A percentile compares a stretch with the other conserved stretches of the same genome.
Conservation (phyloP, 306 rosid species). For the Argentina anserina region DNA sequence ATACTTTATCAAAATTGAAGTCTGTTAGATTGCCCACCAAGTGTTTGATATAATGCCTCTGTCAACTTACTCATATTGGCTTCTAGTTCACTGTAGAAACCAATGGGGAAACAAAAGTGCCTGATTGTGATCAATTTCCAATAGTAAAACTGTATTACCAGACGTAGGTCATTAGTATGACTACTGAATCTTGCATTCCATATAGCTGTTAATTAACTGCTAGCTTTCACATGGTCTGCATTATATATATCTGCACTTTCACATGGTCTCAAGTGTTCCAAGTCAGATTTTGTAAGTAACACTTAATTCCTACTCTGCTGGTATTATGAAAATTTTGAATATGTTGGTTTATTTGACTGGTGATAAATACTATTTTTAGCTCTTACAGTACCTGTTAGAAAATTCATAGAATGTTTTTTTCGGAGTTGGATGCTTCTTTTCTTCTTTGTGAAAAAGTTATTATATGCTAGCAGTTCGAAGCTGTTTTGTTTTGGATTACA, state of each 20-base stretch:
- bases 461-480: background rate
- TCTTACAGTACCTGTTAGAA: background rate
- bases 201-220: no score
- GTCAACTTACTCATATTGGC: no score
- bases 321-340: constrained; percentile 9
- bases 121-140: no score
- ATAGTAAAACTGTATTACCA: no score
- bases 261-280: constrained; percentile 64
- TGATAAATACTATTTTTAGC: background rate
- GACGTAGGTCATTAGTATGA: no score
- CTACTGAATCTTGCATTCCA: no score
- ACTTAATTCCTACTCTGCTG: constrained; percentile 14
- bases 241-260: constrained; percentile 77
- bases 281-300: constrained; percentile 72
- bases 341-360: background rate
- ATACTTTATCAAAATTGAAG: no score
- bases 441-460: background rate
- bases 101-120: no score
- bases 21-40: no score
- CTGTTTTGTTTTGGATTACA: constrained; percentile 11
- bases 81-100: no score
- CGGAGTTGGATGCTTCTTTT: background rate
- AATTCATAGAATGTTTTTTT: background rate
- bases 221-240: no score
- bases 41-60: no score